Conservation (phyloP, 345 rosid genomes). For the Eucalyptus erythrocorys region DNA sequence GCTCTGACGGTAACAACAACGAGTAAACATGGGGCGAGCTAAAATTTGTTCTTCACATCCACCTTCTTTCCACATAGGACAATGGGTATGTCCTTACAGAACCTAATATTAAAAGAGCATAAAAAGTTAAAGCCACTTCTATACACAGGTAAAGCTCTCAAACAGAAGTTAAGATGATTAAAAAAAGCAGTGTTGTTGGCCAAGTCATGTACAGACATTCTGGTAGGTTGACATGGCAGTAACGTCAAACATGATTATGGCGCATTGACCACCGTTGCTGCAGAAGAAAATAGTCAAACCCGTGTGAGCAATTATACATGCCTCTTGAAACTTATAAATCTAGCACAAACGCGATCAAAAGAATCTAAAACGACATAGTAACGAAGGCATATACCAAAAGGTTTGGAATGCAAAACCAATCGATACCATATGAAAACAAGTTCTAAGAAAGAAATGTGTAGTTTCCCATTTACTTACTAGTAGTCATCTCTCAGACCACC, state of each 20-base stretch:
- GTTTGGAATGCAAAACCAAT: background rate
- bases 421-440: background rate
- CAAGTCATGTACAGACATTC: too few species aligned
- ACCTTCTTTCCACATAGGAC: constrained; percentile 92
- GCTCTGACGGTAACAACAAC: too few species aligned
- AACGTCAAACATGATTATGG: too few species aligned
- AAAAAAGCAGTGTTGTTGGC: background rate
- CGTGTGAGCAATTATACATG: background rate
- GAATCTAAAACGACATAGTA: background rate
- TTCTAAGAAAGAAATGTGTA: background rate
- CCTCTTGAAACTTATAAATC: background rate
- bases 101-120: constrained; percentile 18
- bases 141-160: background rate
- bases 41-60: too few species aligned
- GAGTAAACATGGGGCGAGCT: too few species aligned
- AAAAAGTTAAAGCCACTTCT: background rate
- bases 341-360: too few species aligned
- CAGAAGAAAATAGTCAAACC: background rate
- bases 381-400: background rate
- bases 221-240: too few species aligned
- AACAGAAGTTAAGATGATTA: background rate
- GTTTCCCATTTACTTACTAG: constrained; percentile 40
- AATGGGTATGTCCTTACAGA: constrained; percentile 81
- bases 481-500: constrained; percentile 97
- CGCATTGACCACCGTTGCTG: too few species aligned